Evolutionary conservation across 305 asterid genomes (phyloP), one percentile per base, ranked within the genome.

Genomic region (Rubia peregrina): DNA sequence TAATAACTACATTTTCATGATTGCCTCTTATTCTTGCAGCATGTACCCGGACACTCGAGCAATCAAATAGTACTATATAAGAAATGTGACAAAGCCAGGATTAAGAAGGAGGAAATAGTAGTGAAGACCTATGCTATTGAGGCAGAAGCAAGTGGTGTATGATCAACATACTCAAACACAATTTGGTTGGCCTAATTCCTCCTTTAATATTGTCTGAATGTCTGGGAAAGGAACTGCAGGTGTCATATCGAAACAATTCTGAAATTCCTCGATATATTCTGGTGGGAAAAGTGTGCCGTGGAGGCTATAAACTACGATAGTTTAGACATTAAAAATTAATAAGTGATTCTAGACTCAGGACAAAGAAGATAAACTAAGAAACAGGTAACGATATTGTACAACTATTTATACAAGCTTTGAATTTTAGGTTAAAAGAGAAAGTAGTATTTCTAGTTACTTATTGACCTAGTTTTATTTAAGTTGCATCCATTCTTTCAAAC

Each of bases 401-500:
- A 64, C 21, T 33, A 51, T 51, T 53, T 56, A 9, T 14, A 30
- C 11, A 19, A 26, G 33, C 17, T 41, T 22, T 13, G 13, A 24
- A 5, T 21, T 66, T 22, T 46, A 57, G 57, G 55, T 33, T 46
- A 70, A 44, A 69, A 59, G 62, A 69, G 69, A 48, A 74, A 69
- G 48, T 46, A n/a, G 22, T 24, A 67, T 26, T 14, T 9, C 30
- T 36, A 41, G 43, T 69, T 67, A 68, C 86, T 77, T 83, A 90
- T 89, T 94, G 99, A 69, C 99, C 98, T 79, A 94, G 79, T 81
- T 94, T 94, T 66, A 94, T 84, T 74, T 94, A 94, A 61, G 98
- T 94, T 75, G 99, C 99, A 62, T 98, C 99, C 95, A 91, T 71
- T 83, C 98, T 90, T 72, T 94, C 99, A 33, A 94, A 94, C 75